phyloP scores from a whole-genome alignment of 805 yeast genomes.

The Cyberlindnera galapagoensis region DNA sequence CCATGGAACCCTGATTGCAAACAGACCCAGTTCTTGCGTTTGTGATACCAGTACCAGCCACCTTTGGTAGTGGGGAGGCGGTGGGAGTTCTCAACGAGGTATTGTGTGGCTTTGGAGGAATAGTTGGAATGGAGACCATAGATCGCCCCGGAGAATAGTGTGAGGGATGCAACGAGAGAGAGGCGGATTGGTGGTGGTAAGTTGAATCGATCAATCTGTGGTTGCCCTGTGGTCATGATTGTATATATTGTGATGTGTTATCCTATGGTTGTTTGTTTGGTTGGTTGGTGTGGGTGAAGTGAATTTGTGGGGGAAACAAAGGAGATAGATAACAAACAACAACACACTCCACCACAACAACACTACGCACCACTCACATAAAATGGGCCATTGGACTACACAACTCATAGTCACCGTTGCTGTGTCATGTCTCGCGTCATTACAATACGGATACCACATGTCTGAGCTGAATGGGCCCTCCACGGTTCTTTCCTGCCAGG shows the following conservation, averaged over 20 bases:
- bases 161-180: constrained; percentile 3
- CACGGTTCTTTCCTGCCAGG: constrained; percentile 53
- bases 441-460: constrained; percentile 93
- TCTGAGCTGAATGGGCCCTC: constrained; percentile 92
- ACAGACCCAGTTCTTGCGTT: constrained; percentile 73
- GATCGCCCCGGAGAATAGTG: constrained; percentile 13
- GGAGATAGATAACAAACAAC: not conserved
- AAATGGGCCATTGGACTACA: constrained; percentile 12
- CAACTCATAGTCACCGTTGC: constrained; percentile 38
- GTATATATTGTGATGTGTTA: too few species aligned
- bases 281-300: not conserved
- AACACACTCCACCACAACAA: not conserved
- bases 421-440: constrained; percentile 67
- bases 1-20: constrained; percentile 44
- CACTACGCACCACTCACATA: too few species aligned
- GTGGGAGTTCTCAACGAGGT: constrained; percentile 76
- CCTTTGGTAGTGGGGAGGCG: constrained; percentile 70
- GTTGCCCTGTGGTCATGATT: too few species aligned
- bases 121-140: constrained; percentile 60
- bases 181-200: constrained; percentile 4
- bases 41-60: constrained; percentile 87
- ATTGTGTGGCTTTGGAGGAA: constrained; percentile 47
- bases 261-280: too few species aligned
- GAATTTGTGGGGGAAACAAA: not conserved
- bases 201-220: constrained; percentile 4